Evolutionary conservation across 768 basidiomycete species (phyloP), one percentile per base, ranked within the genome.

Genomic region (Leucosporidium creatinivorum): DNA sequence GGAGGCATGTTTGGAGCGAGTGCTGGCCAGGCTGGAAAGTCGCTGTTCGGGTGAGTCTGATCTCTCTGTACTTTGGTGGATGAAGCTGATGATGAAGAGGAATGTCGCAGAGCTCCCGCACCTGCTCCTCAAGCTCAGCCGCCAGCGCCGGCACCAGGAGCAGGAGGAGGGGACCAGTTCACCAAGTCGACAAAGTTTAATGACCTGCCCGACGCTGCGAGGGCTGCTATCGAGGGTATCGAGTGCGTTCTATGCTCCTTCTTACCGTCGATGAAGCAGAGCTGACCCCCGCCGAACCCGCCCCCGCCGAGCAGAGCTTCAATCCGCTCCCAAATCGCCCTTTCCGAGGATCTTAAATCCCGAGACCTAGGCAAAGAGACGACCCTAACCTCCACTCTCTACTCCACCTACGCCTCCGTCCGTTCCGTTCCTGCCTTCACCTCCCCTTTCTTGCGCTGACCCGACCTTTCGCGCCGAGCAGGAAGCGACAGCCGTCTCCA

Each of bases 141-240:
- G 23, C 8, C 36, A 47, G 9, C 58, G 47, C 39, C 58, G 47
- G n/a, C 58, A 15, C 23, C 39, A 58, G 58, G 7, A 48, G 44
- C n/a, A 21, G 25, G 19, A 28, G 49, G 49, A 23, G 50, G 61
- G 9, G 50, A 48, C 1, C 57, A 62, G 21, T 62, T 74, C 28
- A 64, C 51, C 19, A 73, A 73, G 57, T 54, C 61, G 25, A 69
- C 74, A 7, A 72, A 72, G 62, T 75, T 73, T 49, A 66, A 75
- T 25, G 74, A 75, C 26, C 26, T 75, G 63, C 74, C 74, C 0
- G 74, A 75, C 30, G 59, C 39, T 19, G 74, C 65, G 55, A 31
- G 69, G 36, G 63, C 58, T 23, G 59, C 60, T 12, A 57, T 75
- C 23, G 72, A 75, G 48, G 68, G 69, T 49, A 67, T 75, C 31